Base-by-base conservation (phyloP, 208 protist species). In the Acanthamoeba triangularis region DNA sequence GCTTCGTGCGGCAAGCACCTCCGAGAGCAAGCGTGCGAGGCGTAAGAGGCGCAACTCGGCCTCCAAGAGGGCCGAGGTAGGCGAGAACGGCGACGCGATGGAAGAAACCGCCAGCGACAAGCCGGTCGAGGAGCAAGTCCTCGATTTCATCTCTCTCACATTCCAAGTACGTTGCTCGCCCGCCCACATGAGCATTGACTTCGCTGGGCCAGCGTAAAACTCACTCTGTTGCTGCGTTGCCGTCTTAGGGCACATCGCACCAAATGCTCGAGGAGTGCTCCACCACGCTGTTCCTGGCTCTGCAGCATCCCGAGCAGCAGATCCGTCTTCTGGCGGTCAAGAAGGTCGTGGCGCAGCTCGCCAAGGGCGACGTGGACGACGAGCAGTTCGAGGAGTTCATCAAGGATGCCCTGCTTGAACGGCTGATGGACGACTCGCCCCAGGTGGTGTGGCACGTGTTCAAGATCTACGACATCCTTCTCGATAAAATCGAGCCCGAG, bases 281-380 rank as follows among this genome's bases (percentile, higher is more conserved):
- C 47, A 95, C 95, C 18, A 95, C 95, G 28, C 44, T 96, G 14
- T 96, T 52, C 30, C 47, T 96, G 18, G 37, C 88, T 61, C 59
- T 94, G 10, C 54, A 96, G 47, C 95, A 96, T 47, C 61, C 56
- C 20, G 95, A 96, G 20, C 16, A 41, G 18, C 23, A 41, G 7
- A 59, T 96, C 52, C 76, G 95, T 35, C 90, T 95, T 16, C 41
- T 96, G 14, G 95, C 76, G 7, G 78, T 96, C 11, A 35, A 94
- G 25, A 93, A 96, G 35, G 67, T 96, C 30, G 69, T 33, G 3
- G 37, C 74, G 7, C 37, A 69, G 72, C 56, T 91, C 30, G 74
- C 30, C 37, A 28, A 33, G 18, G n/a, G 47, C 78, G 25, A 49
- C 3, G 13, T 90, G 33, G 84, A 61, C 16, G 54, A 69, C 52